These are phyloP conservation scores for Blastobotrys attinorum DNA, from an alignment of 805 yeast species.

Conservation along the genomic window DNA sequence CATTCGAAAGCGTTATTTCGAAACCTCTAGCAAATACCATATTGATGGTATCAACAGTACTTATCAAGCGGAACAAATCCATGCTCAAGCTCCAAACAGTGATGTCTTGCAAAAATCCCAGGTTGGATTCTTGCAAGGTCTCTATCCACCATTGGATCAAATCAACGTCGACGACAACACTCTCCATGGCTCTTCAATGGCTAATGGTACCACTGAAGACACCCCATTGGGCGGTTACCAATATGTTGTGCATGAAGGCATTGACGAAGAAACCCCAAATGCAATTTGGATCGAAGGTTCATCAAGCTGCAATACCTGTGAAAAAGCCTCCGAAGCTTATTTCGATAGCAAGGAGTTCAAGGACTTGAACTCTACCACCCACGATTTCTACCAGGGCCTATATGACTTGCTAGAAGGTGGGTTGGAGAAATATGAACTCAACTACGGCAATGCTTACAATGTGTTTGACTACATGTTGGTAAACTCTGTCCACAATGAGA, in stretches of 20 bases:
- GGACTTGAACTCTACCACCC: constrained; percentile 31
- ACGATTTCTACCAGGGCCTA: constrained; percentile 33
- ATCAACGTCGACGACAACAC: constrained; percentile 18
- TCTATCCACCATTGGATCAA: constrained; percentile 37
- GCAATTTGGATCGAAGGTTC: constrained; percentile 39
- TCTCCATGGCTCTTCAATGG: constrained; percentile 23
- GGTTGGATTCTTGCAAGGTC: constrained; percentile 39
- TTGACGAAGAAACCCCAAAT: constrained; percentile 30
- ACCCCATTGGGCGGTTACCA: constrained; percentile 40
- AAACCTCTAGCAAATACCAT: constrained; percentile 23
- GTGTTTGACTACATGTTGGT: constrained; percentile 37
- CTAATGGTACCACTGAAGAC: constrained; percentile 36
- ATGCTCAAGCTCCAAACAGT: constrained; percentile 31
- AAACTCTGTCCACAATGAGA: constrained; percentile 35
- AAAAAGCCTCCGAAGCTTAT: constrained; percentile 29
- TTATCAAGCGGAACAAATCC: constrained; percentile 32
- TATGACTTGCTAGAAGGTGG: constrained; percentile 19
- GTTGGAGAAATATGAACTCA: constrained; percentile 26
- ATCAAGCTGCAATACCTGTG: constrained; percentile 34
- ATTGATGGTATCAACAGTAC: constrained; percentile 22
- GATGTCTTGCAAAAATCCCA: constrained; percentile 37
- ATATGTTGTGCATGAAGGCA: constrained; percentile 35
- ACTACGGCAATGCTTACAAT: constrained; percentile 33
- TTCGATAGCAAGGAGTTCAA: constrained; percentile 27
- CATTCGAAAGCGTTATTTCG: constrained; percentile 38